These are phyloP conservation scores for Mucor velutinosus DNA, from an alignment of 371 early-diverging fungal genomes.

Conservation along the genomic window DNA sequence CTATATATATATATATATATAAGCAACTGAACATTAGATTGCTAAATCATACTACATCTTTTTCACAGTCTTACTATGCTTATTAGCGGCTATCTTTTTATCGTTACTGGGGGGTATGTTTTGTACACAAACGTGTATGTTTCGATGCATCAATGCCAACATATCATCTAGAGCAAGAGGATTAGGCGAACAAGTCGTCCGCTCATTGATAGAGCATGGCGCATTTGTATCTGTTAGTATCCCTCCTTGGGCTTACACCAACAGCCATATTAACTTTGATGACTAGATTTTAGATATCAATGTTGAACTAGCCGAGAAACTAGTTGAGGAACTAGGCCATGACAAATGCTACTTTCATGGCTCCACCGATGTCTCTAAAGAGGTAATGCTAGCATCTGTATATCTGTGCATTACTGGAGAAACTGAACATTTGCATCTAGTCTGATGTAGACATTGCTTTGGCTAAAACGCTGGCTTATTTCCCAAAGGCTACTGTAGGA, in stretches of 20 bases:
- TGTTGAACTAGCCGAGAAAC: constrained; percentile 16
- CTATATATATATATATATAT: not conserved
- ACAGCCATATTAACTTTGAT: not conserved
- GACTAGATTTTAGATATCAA: constrained; percentile 56
- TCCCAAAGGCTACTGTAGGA: constrained; percentile 28
- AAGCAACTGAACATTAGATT: too few species aligned
- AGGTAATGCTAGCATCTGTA: constrained; percentile 23
- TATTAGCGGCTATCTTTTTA: constrained; percentile 23
- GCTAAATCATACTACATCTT: too few species aligned
- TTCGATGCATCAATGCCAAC: not conserved
- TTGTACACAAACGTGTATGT: too few species aligned
- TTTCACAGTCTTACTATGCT: not conserved
- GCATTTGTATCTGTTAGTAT: constrained; percentile 32
- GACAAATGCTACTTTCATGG: constrained; percentile 45
- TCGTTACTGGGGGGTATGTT: constrained; percentile 46
- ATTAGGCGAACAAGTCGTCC: constrained; percentile 36
- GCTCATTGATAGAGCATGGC: constrained; percentile 22
- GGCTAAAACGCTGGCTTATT: constrained; percentile 31
- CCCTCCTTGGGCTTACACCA: not conserved
- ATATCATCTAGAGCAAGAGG: constrained; percentile 41
- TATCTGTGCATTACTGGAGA: too few species aligned
- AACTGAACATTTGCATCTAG: not conserved
- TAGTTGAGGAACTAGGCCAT: constrained; percentile 34
- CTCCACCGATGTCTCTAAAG: constrained; percentile 47
- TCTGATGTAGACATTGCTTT: constrained; percentile 41